Evolutionary conservation across 306 rosid species (phyloP).

Genomic region (Vicia villosa): DNA sequence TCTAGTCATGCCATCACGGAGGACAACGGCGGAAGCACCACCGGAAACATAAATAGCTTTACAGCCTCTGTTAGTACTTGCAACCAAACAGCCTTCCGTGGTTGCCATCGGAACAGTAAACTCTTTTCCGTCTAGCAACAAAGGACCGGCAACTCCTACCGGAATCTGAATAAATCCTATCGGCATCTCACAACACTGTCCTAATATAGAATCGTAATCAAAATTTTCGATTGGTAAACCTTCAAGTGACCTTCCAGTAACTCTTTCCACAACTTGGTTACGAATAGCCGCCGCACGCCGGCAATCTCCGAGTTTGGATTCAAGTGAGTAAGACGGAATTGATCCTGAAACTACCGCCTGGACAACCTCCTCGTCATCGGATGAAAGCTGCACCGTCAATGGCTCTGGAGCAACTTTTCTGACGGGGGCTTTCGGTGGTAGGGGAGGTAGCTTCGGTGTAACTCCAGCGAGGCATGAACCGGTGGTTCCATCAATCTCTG

Average conservation of each 20-base stretch:
- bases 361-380: slow-evolving; percentile 63
- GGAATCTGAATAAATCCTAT: slow-evolving; percentile 82
- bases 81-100: slow-evolving; percentile 84
- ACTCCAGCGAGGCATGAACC: slow-evolving; percentile 52
- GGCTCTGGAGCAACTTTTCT: neutral
- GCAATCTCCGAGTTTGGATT: slow-evolving; percentile 70
- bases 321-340: slow-evolving; percentile 70
- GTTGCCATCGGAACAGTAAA: slow-evolving; percentile 91
- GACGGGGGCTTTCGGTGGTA: neutral
- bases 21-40: slow-evolving; percentile 67
- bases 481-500: slow-evolving; percentile 44
- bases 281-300: slow-evolving; percentile 68
- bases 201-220: slow-evolving; percentile 74
- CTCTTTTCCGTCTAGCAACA: slow-evolving; percentile 69
- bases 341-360: slow-evolving; percentile 58
- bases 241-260: slow-evolving; percentile 50
- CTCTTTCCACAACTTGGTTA: slow-evolving; percentile 63
- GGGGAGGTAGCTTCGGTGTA: slow-evolving; percentile 39
- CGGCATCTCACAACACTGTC: slow-evolving; percentile 98
- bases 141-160: slow-evolving; percentile 88
- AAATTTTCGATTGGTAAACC: slow-evolving; percentile 76
- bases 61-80: slow-evolving; percentile 87
- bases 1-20: slow-evolving; percentile 83
- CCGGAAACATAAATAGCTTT: slow-evolving; percentile 82
- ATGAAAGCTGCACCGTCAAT: neutral